phyloP scores from a whole-genome alignment of 108 stramenopile species.

The Nitzschia sp. region DNA sequence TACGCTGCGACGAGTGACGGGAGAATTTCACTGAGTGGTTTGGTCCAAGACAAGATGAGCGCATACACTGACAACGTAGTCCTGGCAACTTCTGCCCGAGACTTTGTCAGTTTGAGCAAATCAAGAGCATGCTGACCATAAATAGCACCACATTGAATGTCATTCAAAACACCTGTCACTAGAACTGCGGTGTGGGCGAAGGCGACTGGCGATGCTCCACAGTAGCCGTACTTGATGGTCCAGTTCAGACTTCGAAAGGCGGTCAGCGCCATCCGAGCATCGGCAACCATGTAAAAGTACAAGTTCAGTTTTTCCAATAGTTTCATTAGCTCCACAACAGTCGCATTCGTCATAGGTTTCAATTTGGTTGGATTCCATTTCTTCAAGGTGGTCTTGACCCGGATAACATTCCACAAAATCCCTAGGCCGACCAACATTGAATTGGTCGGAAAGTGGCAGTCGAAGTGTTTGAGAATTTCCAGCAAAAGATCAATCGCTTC shows the following conservation, averaged over 20 bases:
- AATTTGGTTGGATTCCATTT: neutral
- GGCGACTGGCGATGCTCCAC: neutral
- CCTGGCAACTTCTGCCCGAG: too few species aligned
- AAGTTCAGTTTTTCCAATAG: constrained; percentile 3
- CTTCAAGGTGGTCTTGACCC: constrained; percentile 4
- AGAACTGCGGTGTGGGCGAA: constrained; percentile 11
- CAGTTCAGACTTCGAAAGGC: neutral
- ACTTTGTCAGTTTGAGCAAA: too few species aligned
- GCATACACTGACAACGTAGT: too few species aligned
- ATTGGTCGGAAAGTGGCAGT: neutral
- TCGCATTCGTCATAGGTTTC: neutral
- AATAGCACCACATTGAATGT: too few species aligned
- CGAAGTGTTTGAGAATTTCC: constrained; percentile 5
- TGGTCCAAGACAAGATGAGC: too few species aligned
- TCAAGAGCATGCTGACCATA: too few species aligned
- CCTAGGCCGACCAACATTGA: neutral
- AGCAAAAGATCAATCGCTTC: neutral
- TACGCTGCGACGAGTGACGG: too few species aligned
- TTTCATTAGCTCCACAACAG: neutral
- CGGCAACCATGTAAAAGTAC: neutral
- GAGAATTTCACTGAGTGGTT: too few species aligned
- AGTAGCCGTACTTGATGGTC: constrained; percentile 8
- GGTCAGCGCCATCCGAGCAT: neutral
- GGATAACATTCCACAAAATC: neutral
- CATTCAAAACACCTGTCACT: neutral